Conservation (phyloP, 495 filamentous ascomycete genomes). For the Penicillium waksmanii region DNA sequence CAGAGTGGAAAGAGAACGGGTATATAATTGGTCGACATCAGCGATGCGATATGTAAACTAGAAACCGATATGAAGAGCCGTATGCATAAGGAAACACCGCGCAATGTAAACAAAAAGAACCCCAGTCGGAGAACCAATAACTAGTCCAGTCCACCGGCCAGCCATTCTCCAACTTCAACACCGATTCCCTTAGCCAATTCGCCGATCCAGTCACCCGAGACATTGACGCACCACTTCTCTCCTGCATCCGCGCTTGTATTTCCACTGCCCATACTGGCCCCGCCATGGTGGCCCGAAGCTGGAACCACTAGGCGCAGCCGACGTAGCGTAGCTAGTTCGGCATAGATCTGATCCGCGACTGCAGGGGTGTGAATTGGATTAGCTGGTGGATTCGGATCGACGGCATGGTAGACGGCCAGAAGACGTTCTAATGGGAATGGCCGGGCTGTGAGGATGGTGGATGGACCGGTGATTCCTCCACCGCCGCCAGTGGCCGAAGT, state of each 20-base stretch:
- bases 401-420: conserved; percentile 82
- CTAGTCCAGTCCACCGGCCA: conserved; percentile 50
- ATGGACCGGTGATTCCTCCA: conserved; percentile 62
- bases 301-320: conserved; percentile 75
- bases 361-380: conserved; percentile 51
- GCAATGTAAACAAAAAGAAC: not conserved
- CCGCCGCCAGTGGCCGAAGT: conserved; percentile 41
- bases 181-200: conserved; percentile 52
- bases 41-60: conserved; percentile 1
- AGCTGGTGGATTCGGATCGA: conserved; percentile 66
- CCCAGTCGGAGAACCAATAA: not conserved
- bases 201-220: conserved; percentile 52
- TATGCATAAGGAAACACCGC: conserved; percentile 12
- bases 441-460: conserved; percentile 70
- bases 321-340: conserved; percentile 78
- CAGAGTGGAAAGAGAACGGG: conserved; percentile 17
- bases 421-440: conserved; percentile 87
- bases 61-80: conserved; percentile 10
- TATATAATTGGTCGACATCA: conserved; percentile 24
- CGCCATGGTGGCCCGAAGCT: conserved; percentile 49
- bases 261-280: conserved; percentile 37
- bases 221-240: conserved; percentile 54
- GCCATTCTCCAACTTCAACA: conserved; percentile 53
- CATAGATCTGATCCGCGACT: conserved; percentile 64
- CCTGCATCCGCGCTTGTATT: conserved; percentile 47